Percentiles rank a stretch among this genome's conserved stretches.
phyloP scores from a whole-genome alignment of 1,284 basidiomycete species.

The Lentinus polychrous region DNA sequence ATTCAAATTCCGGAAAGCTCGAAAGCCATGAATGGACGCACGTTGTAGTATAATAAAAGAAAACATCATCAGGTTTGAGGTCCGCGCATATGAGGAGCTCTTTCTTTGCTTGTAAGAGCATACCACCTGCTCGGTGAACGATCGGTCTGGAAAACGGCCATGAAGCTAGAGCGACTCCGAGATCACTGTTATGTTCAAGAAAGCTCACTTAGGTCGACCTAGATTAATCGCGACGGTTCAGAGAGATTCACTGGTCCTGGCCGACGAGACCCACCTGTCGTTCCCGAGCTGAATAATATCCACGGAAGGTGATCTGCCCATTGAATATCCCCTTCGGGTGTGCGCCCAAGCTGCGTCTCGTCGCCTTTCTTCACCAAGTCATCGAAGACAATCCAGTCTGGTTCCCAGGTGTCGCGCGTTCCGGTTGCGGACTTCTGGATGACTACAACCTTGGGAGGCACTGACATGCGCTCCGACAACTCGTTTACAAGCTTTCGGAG shows the following conservation, averaged over 20 bases:
- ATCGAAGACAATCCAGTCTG: conserved; percentile 51
- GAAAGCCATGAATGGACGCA: conserved; percentile 31
- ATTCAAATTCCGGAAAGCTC: conserved; percentile 7
- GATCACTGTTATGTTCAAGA: neutral
- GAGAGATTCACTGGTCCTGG: neutral
- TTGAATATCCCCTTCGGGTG: conserved; percentile 44
- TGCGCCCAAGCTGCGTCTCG: conserved; percentile 38
- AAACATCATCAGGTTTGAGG: conserved; percentile 64
- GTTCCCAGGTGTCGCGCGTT: conserved; percentile 33
- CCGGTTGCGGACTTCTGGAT: conserved; percentile 35
- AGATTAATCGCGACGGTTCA: conserved; percentile 2
- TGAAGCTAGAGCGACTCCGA: neutral
- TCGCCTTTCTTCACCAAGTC: conserved; percentile 44
- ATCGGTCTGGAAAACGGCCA: conserved; percentile 52
- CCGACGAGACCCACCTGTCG: conserved; percentile 50
- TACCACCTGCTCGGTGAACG: conserved; percentile 81
- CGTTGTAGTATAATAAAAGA: conserved; percentile 88
- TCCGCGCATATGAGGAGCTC: conserved; percentile 78
- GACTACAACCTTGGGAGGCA: conserved; percentile 51
- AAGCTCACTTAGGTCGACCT: conserved; percentile 50
- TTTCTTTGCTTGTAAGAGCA: conserved; percentile 80
- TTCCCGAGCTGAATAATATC: conserved; percentile 85
- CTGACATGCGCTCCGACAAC: conserved; percentile 31
- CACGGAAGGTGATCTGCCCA: conserved; percentile 76
- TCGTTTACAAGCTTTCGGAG: conserved; percentile 49